Evolutionary conservation across 306 rosid genomes (phyloP).

Genomic region (Trifolium subterraneum): DNA sequence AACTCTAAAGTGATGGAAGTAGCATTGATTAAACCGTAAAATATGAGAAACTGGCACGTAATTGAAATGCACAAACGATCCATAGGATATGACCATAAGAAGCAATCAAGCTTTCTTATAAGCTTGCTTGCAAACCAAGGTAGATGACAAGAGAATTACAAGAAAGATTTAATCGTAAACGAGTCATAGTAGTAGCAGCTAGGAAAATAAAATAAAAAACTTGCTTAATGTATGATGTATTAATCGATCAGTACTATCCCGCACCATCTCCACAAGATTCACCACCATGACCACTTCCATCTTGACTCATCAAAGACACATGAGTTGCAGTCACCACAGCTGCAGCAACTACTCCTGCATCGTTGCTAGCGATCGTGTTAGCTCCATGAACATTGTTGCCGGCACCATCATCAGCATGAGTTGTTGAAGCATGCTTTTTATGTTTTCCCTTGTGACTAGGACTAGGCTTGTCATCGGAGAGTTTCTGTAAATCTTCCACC

Average conservation of each 20-base stretch:
- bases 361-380: conserved; percentile 15
- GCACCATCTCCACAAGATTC: conserved; percentile 39
- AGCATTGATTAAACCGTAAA: too few species aligned
- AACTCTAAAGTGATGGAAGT: too few species aligned
- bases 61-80: background rate
- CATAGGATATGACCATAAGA: background rate
- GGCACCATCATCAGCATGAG: conserved; percentile 29
- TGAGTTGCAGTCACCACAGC: conserved; percentile 41
- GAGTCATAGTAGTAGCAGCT: background rate
- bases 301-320: conserved; percentile 32
- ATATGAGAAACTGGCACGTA: too few species aligned
- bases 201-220: background rate
- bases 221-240: background rate
- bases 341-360: conserved; percentile 42
- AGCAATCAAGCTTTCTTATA: background rate
- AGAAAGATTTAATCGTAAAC: background rate
- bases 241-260: background rate
- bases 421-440: conserved; percentile 36
- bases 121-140: background rate
- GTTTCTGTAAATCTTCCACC: conserved; percentile 40
- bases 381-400: conserved; percentile 37
- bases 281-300: conserved; percentile 48
- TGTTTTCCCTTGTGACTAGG: conserved; percentile 38
- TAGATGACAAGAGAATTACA: background rate
- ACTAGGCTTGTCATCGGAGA: conserved; percentile 41